Evolutionary conservation across 2,329 filamentous ascomycete genomes (phyloP).

Genomic region (Penicillium sp.): DNA sequence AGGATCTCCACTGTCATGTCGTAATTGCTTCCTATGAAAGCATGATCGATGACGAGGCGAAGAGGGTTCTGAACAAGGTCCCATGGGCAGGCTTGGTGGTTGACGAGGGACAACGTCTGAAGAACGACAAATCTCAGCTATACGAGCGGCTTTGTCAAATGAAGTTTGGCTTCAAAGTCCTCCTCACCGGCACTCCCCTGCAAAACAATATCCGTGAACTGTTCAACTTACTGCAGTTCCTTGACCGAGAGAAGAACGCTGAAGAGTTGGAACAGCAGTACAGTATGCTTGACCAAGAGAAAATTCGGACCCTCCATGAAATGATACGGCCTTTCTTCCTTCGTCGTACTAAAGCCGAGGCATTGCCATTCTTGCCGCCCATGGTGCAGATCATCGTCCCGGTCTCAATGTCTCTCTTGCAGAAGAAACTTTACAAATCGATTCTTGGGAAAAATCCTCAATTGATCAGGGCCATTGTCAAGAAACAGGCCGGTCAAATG

Average conservation of each 20-base stretch:
- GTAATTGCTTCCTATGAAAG: constrained; percentile 95
- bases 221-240: constrained; percentile 94
- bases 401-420: constrained; percentile 88
- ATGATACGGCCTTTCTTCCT: constrained; percentile 71
- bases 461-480: constrained; percentile 79
- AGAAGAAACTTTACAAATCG: constrained; percentile 90
- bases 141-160: constrained; percentile 70
- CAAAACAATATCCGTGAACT: constrained; percentile 82
- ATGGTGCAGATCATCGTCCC: constrained; percentile 95
- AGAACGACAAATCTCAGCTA: constrained; percentile 81
- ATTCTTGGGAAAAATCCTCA: constrained; percentile 88
- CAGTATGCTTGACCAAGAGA: constrained; percentile 73
- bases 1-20: constrained; percentile 76
- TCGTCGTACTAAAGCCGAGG: constrained; percentile 80
- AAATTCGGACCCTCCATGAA: constrained; percentile 72
- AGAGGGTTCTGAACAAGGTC: constrained; percentile 62
- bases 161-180: constrained; percentile 73
- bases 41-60: constrained; percentile 67
- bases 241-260: constrained; percentile 69
- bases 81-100: constrained; percentile 86
- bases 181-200: constrained; percentile 83
- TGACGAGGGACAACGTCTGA: constrained; percentile 91
- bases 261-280: constrained; percentile 70
- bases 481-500: constrained; percentile 56
- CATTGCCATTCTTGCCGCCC: constrained; percentile 84